These are phyloP conservation scores for Citrus sinensis DNA, from an alignment of 345 rosid genomes.

Conservation along the genomic window DVS_A1.0 CM039163.1:4309001-4309500, in stretches of 20 bases:
- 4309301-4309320: conserved; percentile 78
- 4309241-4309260: conserved; percentile 27
- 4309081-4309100: background rate
- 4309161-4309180: background rate
- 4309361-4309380: conserved; percentile 90
- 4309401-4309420: conserved; percentile 99
- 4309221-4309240: background rate
- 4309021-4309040: background rate
- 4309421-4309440: conserved; percentile 99
- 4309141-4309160: background rate
- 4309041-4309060: too few species aligned
- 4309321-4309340: conserved; percentile 94
- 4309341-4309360: conserved; percentile 97
- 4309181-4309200: background rate
- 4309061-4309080: background rate
- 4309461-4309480: conserved; percentile 91
- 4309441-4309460: conserved; percentile 88
- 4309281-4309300: conserved; percentile 56
- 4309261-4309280: conserved; percentile 40
- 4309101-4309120: background rate
- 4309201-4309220: background rate
- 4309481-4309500: conserved; percentile 91
- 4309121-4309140: background rate
- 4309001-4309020: background rate
- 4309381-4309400: conserved; percentile 89